Conservation (phyloP, 495 filamentous ascomycete genomes). For the Podospora appendiculata region DNA sequence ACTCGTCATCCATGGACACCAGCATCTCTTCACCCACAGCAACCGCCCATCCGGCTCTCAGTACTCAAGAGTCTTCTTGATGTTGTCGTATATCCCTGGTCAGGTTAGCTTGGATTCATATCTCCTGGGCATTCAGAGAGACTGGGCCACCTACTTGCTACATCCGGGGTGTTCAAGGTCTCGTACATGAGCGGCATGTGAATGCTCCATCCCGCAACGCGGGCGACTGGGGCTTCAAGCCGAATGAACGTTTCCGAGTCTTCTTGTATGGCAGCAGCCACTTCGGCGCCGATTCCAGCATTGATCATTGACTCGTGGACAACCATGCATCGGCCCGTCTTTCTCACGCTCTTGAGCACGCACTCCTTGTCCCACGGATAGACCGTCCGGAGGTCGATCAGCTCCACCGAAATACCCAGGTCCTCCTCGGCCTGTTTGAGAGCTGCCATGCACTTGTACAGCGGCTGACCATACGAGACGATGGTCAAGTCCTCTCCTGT, state of each 20-base stretch:
- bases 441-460: conserved; percentile 80
- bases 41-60: conserved; percentile 6
- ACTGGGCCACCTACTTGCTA: conserved; percentile 62
- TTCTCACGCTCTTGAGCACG: conserved; percentile 74
- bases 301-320: conserved; percentile 97
- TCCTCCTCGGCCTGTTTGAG: conserved; percentile 76
- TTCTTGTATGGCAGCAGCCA: conserved; percentile 88
- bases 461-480: conserved; percentile 83
- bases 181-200: conserved; percentile 80
- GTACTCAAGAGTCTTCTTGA: conserved; percentile 41
- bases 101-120: conserved; percentile 14
- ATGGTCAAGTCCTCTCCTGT: conserved; percentile 78
- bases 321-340: conserved; percentile 84
- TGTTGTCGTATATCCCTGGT: conserved; percentile 46
- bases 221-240: conserved; percentile 85
- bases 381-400: conserved; percentile 86
- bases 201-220: conserved; percentile 87
- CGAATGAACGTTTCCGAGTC: conserved; percentile 69
- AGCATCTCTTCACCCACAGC: no score
- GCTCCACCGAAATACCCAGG: conserved; percentile 70
- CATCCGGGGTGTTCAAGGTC: conserved; percentile 82
- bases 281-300: conserved; percentile 86
- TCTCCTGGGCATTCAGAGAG: neutral
- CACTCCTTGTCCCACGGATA: conserved; percentile 93
- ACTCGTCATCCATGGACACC: no score